Evolutionary conservation across 495 filamentous ascomycete species (phyloP).

Genomic region (Aspergillus baeticus): DNA sequence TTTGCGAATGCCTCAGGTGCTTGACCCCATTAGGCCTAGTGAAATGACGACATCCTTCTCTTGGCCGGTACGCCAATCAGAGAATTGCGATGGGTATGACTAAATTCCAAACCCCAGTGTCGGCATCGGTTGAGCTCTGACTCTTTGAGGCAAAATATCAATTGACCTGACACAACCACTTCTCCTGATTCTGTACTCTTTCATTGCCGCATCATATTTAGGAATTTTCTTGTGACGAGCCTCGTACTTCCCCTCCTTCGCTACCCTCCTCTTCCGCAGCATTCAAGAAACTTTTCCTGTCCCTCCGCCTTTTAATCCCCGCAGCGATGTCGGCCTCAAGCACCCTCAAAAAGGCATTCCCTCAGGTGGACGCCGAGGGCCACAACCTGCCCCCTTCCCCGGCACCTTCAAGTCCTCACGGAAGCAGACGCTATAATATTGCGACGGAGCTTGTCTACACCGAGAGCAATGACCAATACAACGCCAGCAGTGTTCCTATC

Average conservation of each 20-base stretch:
- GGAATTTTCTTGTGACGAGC: not conserved
- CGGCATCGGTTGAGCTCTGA: constrained; percentile 13
- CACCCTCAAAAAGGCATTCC: constrained; percentile 63
- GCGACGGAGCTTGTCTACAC: constrained; percentile 97
- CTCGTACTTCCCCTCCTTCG: not conserved
- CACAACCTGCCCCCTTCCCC: constrained; percentile 92
- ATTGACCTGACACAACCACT: constrained; percentile 1
- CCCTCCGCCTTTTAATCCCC: constrained; percentile 24
- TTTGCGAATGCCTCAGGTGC: not conserved
- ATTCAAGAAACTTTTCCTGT: not conserved
- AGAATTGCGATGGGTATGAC: not conserved
- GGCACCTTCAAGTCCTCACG: constrained; percentile 85
- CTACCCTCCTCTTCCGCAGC: not conserved
- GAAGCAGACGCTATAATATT: constrained; percentile 82
- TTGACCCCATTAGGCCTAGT: constrained; percentile 11
- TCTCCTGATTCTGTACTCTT: constrained; percentile 2
- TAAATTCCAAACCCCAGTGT: constrained; percentile 5
- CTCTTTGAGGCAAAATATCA: constrained; percentile 19
- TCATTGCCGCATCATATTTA: not conserved
- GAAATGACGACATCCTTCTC: constrained; percentile 21
- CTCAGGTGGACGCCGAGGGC: constrained; percentile 78
- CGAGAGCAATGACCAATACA: constrained; percentile 92
- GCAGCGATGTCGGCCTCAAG: constrained; percentile 49
- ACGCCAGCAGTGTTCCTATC: constrained; percentile 90
- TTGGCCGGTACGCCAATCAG: constrained; percentile 14